These are phyloP conservation scores for Lagenidium giganteum DNA, from an alignment of 352 stramenopile species.

Conservation along the genomic window DNA sequence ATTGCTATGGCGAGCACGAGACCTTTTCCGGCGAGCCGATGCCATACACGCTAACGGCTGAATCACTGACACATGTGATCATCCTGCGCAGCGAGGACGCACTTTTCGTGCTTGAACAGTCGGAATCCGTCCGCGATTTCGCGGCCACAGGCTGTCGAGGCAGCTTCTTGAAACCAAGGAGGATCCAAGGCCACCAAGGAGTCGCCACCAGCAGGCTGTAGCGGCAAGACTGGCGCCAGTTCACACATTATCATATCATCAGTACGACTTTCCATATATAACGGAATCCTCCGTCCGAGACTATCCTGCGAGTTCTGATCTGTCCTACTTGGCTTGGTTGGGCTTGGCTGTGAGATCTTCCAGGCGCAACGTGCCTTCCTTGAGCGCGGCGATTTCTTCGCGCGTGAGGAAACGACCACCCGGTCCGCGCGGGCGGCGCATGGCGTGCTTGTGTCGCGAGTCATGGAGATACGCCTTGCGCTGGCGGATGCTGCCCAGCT, in stretches of 20 bases:
- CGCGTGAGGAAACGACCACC: slow-evolving; percentile 82
- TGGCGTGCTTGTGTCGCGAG: slow-evolving; percentile 85
- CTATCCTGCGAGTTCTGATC: too few relatives aligned
- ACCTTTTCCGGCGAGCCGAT: slow-evolving; percentile 69
- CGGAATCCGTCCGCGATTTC: too few relatives aligned
- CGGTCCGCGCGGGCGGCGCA: slow-evolving; percentile 76
- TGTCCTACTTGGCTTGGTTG: not conserved
- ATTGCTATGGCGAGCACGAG: slow-evolving; percentile 61
- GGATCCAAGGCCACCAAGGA: too few relatives aligned
- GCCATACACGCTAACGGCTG: slow-evolving; percentile 53
- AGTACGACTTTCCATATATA: too few relatives aligned
- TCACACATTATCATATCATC: too few relatives aligned
- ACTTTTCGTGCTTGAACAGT: slow-evolving; percentile 16
- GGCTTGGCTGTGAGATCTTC: slow-evolving; percentile 53
- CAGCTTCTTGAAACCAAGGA: too few relatives aligned
- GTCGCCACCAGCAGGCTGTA: too few relatives aligned
- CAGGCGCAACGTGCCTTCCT: slow-evolving; percentile 55
- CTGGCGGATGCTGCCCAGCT: slow-evolving; percentile 71
- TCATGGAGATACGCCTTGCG: slow-evolving; percentile 85
- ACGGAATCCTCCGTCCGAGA: too few relatives aligned
- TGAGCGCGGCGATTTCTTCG: slow-evolving; percentile 71
- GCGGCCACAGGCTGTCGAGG: too few relatives aligned
- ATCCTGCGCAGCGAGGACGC: slow-evolving; percentile 52
- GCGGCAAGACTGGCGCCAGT: too few relatives aligned
- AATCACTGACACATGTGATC: slow-evolving; percentile 55